Base-by-base conservation (phyloP, 495 filamentous ascomycete genomes). In the Hypoxylon cercidicola region DNA sequence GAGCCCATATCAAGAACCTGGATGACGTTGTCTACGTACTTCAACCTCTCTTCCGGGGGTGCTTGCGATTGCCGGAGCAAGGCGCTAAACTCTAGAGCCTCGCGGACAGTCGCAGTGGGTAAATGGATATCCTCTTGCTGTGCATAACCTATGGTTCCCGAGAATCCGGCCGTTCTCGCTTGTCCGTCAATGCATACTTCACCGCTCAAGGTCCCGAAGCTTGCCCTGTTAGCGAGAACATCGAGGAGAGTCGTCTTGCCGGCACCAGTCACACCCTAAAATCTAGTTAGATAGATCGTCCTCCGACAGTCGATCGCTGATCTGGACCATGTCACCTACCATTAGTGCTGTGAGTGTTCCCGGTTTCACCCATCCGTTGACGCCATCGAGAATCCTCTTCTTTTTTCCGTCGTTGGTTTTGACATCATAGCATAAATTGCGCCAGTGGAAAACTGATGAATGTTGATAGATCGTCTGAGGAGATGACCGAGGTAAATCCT, bases 121-220 rank as follows among this genome's bases (percentile, higher is more conserved):
- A 91, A 78, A 72, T 92, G 90, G 1, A 93, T 79, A 81, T 93
- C 90, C 71, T 92, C 89, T 69, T 94, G 91, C 64, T 94, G 88
- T 9, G 89, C 91, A 64, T 93, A 94, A n/a, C 90, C 90, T 4
- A 88, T 91, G 74, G 89, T 90, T 1, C 90, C 84, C 62, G 90
- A 88, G 75, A 91, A 92, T 0, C 85, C 86, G 15, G 79, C 77
- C 66, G 90, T 86, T 10, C 85, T 80, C 34, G 76, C 81, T 10
- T 79, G 77, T 0, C 88, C 89, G 60, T 90, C 85, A 1, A 93
- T 84, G 0, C 86, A 73, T 78, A 90, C 87, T 28, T 87, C 81
- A 8, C 90, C 90, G 23, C 77, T 81, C 19, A 91, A 83, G 8
- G 89, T 82, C 28, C 90, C 90, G 78, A 88, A 85, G 0, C 84